A percentile compares a stretch with the other conserved stretches of the same genome.
Evolutionary conservation across 305 asterid genomes (phyloP).

Genomic region (Coffea humblotiana): DNA sequence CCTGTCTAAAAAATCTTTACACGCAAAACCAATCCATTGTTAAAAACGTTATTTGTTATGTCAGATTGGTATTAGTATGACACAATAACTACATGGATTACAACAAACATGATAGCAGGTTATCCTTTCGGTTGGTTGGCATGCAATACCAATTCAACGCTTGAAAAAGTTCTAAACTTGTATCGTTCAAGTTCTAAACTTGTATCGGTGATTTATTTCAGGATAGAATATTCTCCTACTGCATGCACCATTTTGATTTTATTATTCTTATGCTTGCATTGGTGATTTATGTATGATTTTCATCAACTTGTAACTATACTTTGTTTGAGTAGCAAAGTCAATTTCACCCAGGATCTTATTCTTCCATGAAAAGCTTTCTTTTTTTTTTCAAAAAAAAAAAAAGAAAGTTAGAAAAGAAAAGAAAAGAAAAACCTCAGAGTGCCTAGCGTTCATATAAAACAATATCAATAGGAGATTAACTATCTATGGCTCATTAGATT

Average conservation of each 20-base stretch:
- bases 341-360: background rate
- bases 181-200: too few species aligned
- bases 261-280: too few species aligned
- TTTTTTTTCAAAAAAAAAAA: too few species aligned
- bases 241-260: background rate
- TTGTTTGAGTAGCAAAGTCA: background rate
- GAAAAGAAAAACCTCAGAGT: background rate
- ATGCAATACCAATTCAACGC: background rate
- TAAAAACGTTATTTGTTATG: background rate
- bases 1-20: too few species aligned
- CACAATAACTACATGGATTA: background rate
- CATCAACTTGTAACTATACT: too few species aligned
- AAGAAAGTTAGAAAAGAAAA: too few species aligned
- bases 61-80: background rate
- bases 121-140: background rate
- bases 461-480: too few species aligned
- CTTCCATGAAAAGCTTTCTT: background rate
- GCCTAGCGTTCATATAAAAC: background rate
- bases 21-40: too few species aligned
- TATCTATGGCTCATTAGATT: too few species aligned
- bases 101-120: background rate
- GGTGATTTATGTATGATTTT: too few species aligned
- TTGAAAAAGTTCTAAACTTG: background rate
- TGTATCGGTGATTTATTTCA: background rate
- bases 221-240: background rate